Evolutionary conservation across 2,329 filamentous ascomycete species (phyloP).

Genomic region (Fusarium xylarioides): DNA sequence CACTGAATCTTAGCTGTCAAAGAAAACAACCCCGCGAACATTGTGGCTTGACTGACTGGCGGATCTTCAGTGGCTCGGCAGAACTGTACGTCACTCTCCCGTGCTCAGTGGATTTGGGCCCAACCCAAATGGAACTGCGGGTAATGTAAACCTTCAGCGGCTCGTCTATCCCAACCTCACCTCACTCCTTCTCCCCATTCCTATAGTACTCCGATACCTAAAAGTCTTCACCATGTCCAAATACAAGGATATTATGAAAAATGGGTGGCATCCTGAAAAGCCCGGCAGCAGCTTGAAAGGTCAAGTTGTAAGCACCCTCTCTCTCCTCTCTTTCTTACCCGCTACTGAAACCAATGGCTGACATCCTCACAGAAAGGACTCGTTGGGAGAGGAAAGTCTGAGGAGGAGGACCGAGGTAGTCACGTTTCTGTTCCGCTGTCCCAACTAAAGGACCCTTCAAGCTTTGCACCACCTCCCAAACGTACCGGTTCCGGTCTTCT

Average conservation of each 20-base stretch:
- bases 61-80: slow-evolving; percentile 23
- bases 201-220: background rate
- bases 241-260: slow-evolving; percentile 59
- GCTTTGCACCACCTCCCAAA: slow-evolving; percentile 84
- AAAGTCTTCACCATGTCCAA: slow-evolving; percentile 51
- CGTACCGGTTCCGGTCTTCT: slow-evolving; percentile 54
- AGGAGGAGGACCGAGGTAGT: slow-evolving; percentile 40
- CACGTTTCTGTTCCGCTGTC: slow-evolving; percentile 69
- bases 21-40: slow-evolving; percentile 21
- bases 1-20: background rate
- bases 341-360: background rate
- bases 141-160: slow-evolving; percentile 10
- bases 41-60: slow-evolving; percentile 20
- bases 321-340: background rate
- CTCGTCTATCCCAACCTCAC: background rate
- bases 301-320: slow-evolving; percentile 53
- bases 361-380: slow-evolving; percentile 53
- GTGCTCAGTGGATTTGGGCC: slow-evolving; percentile 14
- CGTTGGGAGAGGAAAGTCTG: slow-evolving; percentile 53
- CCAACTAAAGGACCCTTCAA: slow-evolving; percentile 76
- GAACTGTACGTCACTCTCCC: slow-evolving; percentile 29
- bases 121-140: slow-evolving; percentile 14
- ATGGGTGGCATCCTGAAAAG: slow-evolving; percentile 64
- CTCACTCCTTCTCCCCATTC: background rate
- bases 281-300: slow-evolving; percentile 50